phyloP scores from a whole-genome alignment of 306 rosid species.

The Quercus bicolor region DNA sequence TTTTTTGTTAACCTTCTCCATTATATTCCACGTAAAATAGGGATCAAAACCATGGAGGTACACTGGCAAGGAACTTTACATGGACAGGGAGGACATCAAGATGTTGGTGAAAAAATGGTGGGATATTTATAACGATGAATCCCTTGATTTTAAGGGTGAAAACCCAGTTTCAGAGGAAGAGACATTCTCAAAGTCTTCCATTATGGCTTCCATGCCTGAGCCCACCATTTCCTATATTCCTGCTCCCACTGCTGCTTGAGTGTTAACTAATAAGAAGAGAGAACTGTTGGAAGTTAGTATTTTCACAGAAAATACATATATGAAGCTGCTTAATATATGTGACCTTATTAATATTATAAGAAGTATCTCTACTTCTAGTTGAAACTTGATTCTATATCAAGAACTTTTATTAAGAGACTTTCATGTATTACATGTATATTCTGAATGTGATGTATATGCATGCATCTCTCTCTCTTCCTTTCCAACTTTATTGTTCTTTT shows the following conservation, averaged over 20 bases:
- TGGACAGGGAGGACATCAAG: conserved; percentile 62
- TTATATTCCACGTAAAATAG: not conserved
- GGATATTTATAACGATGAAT: conserved; percentile 53
- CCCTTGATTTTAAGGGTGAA: conserved; percentile 47
- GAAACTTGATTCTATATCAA: not conserved
- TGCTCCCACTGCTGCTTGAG: conserved; percentile 64
- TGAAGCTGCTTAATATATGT: not conserved
- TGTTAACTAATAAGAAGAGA: not conserved
- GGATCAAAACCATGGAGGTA: conserved; percentile 74
- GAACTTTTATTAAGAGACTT: not conserved
- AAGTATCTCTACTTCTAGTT: not conserved
- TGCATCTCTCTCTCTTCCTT: too few species aligned
- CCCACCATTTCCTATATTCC: conserved; percentile 36
- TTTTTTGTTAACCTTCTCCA: not conserved
- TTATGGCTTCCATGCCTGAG: conserved; percentile 54
- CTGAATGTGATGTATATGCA: not conserved
- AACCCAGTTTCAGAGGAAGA: conserved; percentile 15
- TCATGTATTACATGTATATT: not conserved
- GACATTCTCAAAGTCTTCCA: conserved; percentile 24
- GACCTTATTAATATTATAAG: not conserved
- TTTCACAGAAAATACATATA: conserved; percentile 9
- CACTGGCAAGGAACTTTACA: conserved; percentile 54
- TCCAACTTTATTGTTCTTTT: too few species aligned
- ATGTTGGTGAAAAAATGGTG: conserved; percentile 58
- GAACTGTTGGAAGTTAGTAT: conserved; percentile 3